Base-by-base conservation (phyloP, 1,284 basidiomycete genomes). In the Ceratobasidium sp. region DNA sequence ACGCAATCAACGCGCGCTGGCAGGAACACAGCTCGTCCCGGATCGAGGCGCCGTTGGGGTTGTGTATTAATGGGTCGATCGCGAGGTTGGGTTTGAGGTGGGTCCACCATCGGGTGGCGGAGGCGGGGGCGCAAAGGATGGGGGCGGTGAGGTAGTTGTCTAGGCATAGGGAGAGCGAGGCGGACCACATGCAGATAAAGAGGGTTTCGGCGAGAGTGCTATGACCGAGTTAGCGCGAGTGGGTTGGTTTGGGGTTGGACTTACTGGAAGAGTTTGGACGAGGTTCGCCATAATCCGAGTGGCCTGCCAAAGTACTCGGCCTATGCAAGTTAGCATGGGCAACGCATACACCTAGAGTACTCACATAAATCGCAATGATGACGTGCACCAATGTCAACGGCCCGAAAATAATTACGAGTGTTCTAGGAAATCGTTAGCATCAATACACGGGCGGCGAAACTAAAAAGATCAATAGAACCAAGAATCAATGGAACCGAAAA, bases 131-230 rank as follows among this genome's bases (percentile, higher is more conserved):
- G 75, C 94, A 96, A 40, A 89, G 87, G 68, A 96, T 85, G 34
- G 87, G 81, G 31, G 93, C 93, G 2, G 93, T 95, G 79, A 95
- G 93, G 79, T 90, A 94, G 76, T 96, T 93, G 82, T 96, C 93
- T 77, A 96, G 93, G 69, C 86, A 87, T 56, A 96, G 86, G 13
- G 92, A 90, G 52, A 96, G 84, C 38, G 91, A 88, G n/a, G 93
- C 91, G 70, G 92, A 93, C 93, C 94, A 96, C 20, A 91, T 86
- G 78, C 92, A 94, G 72, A 96, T 93, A 76, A 94, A 95, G 56
- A 94, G 81, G 49, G 94, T 89, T 80, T 94, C 93, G 54, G 86
- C 83, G 47, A 93, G 84, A 5, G 91, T 93, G 75, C 62, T 65
- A n/a, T 31, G 6, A 3, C 13, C 22, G 45, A 22, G n/a, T n/a